These are phyloP conservation scores for Malus hybrid DNA, from an alignment of 331 rosid genomes.

Conservation along the genomic window DNA sequence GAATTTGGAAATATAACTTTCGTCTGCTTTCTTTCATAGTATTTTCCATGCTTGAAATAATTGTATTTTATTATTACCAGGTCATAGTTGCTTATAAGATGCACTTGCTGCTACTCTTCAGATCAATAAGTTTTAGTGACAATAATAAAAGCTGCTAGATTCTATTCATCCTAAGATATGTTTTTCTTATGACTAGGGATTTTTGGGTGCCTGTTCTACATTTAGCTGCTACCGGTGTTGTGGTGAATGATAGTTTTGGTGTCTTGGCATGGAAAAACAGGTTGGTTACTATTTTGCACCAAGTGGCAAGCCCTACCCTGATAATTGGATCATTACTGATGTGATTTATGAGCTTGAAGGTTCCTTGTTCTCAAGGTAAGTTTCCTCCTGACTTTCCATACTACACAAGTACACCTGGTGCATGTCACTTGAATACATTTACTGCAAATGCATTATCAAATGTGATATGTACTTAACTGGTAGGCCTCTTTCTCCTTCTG, in stretches of 20 bases:
- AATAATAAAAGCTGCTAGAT: slow-evolving; percentile 17
- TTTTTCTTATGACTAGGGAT: slow-evolving; percentile 21
- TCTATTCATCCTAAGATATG: slow-evolving; percentile 20
- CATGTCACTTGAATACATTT: background rate
- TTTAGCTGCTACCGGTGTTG: slow-evolving; percentile 20
- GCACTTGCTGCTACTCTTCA: background rate
- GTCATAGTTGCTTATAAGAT: background rate
- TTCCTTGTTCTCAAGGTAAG: slow-evolving; percentile 72
- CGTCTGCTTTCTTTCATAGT: background rate
- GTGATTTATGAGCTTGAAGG: slow-evolving; percentile 79
- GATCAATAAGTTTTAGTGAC: slow-evolving; percentile 1
- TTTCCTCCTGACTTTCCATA: background rate
- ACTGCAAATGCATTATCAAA: background rate
- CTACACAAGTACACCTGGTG: background rate
- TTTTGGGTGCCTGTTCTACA: slow-evolving; percentile 19
- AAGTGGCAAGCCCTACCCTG: slow-evolving; percentile 98
- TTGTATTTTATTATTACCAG: background rate
- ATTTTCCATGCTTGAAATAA: background rate
- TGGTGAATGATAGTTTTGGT: slow-evolving; percentile 35
- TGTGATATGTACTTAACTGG: background rate
- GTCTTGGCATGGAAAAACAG: slow-evolving; percentile 52
- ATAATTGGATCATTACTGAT: slow-evolving; percentile 96
- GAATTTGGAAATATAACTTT: slow-evolving; percentile 11
- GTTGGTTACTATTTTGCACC: slow-evolving; percentile 99
- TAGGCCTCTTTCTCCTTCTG: too few species aligned